Base-by-base conservation (phyloP, 2,329 filamentous ascomycete species). In the Botrytis pseudocinerea region DNA sequence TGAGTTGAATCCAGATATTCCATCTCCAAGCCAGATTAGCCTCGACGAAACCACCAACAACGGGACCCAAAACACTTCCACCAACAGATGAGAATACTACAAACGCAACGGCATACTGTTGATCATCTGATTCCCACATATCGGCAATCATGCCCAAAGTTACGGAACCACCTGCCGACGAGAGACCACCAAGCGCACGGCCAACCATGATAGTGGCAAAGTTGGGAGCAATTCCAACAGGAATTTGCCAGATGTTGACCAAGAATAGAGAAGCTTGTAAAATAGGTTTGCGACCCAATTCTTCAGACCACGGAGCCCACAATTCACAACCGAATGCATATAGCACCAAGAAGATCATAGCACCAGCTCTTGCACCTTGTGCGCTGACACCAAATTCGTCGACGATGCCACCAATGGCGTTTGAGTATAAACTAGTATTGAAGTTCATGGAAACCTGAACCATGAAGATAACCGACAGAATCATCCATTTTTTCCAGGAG, bases 311-410 rank as follows among this genome's bases (percentile, higher is more conserved):
- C 0, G 93, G 93, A 0, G 93, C 93, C 93, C 93, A 96, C 0
- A 95, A 86, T 82, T 96, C 93, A 81, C 93, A 96, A 51, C 93
- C 93, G 80, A 96, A 95, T 54, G 93, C 93, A 81, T 97, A 96
- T 2, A 90, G 82, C 69, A 96, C 87, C 57, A 97, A 83, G 83
- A 95, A 96, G 75, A 94, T 88, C 83, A 92, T 91, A 74, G 92
- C 92, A 80, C 93, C 93, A 73, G 89, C 87, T 71, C 92, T 88
- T 7, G 91, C 92, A 6, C 87, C 89, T 81, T 93, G 91, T 42
- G 84, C 83, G 75, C 89, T 91, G 75, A 95, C 90, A 64, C 83
- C 77, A 76, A 93, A 96, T 74, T 94, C 87, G 32, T 90, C 84
- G 0, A 87, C 84, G 69, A 94, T 92, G 38, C 91, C 91, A 1